Base-by-base conservation (phyloP, 2,329 filamentous ascomycete species). In the Trichophyton verrucosum region DNA sequence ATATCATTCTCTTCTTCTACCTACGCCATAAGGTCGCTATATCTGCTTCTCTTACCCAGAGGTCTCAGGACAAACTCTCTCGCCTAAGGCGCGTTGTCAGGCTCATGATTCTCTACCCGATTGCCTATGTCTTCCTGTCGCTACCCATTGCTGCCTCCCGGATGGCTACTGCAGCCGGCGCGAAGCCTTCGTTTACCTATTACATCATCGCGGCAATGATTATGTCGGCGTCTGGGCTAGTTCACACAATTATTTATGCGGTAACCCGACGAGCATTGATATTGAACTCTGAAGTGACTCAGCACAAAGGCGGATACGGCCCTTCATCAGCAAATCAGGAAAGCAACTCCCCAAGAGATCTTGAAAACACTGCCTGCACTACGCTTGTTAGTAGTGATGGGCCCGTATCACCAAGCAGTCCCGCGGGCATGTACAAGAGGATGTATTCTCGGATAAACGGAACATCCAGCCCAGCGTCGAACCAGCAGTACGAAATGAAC, bases 91-190 rank as follows among this genome's bases (percentile, higher is more conserved):
- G 70, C 9, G 64, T 76, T 15, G 71, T 71, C n/a, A 73, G 74
- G n/a, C 76, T 76, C 70, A 77, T 77, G 75, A 70, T 76, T 49
- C 75, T 76, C 63, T 77, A 76, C 59, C 75, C 75, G 1, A 68
- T 79, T 9, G 75, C 72, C 13, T 88, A 88, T 67, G 81, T 81
- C 2, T 73, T 85, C 13, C 65, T 82, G 44, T 87, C 86, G 61
- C 77, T 90, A 38, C 86, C 86, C 1, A 76, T 82, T 8, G 84
- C 83, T 2, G 74, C 73, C 2, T 74, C 73, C 24, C 73, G 74
- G 46, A 76, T 76, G 75, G 69, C 73, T 22, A 69, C 71, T 1
- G 73, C 72, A 4, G 68, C 69, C 40, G 70, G 71, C 17, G 61
- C 68, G 15, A 65, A 62, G 1, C 71, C 73, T 1, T 71, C 66